Percentiles rank a stretch among this genome's conserved stretches.
Evolutionary conservation across 2,329 filamentous ascomycete genomes (phyloP).

Genomic region (Sporothrix variecibatus): DNA sequence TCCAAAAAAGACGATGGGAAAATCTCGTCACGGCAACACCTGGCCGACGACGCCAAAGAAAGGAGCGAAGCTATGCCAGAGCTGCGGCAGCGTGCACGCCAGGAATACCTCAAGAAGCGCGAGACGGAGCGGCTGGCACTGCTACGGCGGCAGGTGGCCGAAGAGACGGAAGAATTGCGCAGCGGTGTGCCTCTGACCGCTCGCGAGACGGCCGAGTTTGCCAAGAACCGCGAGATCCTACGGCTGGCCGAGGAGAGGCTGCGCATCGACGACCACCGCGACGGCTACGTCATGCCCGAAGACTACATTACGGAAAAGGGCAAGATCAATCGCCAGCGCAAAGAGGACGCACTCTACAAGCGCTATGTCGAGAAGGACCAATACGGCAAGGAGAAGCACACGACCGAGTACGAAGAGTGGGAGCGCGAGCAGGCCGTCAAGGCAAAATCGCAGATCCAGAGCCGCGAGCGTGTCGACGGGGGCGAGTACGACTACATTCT

Average conservation of each 20-base stretch:
- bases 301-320: conserved; percentile 95
- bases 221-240: conserved; percentile 80
- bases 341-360: conserved; percentile 87
- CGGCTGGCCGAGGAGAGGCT: conserved; percentile 81
- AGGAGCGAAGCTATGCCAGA: conserved; percentile 75
- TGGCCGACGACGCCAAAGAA: conserved; percentile 68
- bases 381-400: conserved; percentile 81
- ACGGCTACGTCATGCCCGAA: conserved; percentile 91
- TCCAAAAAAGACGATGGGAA: conserved; percentile 52
- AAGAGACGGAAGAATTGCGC: conserved; percentile 79
- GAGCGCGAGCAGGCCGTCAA: conserved; percentile 86
- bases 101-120: conserved; percentile 91
- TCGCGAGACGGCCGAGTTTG: conserved; percentile 83
- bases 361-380: conserved; percentile 87
- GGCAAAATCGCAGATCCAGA: conserved; percentile 81
- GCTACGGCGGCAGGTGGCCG: conserved; percentile 84
- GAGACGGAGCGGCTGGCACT: conserved; percentile 83
- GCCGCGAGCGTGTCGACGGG: conserved; percentile 72
- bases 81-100: conserved; percentile 78
- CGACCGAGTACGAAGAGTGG: conserved; percentile 96
- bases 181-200: conserved; percentile 75
- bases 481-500: conserved; percentile 91
- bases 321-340: conserved; percentile 82
- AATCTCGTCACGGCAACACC: conserved; percentile 60
- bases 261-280: conserved; percentile 84